Conservation (phyloP, 331 rosid genomes). For the Arachis monticola region DNA sequence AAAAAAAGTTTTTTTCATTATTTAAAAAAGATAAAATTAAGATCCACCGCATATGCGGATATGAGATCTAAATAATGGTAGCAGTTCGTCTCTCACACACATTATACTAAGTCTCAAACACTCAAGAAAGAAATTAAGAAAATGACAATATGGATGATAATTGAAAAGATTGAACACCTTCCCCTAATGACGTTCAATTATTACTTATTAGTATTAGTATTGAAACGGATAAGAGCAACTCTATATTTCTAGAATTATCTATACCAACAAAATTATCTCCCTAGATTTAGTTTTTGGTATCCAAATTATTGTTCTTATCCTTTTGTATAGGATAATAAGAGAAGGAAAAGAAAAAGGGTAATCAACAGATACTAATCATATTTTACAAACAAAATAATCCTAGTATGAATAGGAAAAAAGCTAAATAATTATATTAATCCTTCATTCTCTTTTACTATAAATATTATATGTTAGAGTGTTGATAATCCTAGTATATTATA, state of each 20-base stretch:
- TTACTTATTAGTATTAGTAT: not conserved
- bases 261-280: too few species aligned
- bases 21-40: not conserved
- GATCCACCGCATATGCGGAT: not conserved
- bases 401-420: too few species aligned
- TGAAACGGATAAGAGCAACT: not conserved
- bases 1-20: not conserved
- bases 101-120: not conserved
- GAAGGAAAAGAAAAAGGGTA: not conserved
- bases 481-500: too few species aligned
- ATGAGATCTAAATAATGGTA: not conserved
- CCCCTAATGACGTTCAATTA: conserved; percentile 3
- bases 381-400: too few species aligned
- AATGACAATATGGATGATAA: not conserved
- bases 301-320: not conserved
- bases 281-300: not conserved
- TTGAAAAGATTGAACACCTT: not conserved
- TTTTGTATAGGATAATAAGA: not conserved
- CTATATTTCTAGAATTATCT: not conserved
- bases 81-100: not conserved
- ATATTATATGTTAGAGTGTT: too few species aligned
- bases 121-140: not conserved
- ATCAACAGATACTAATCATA: not conserved
- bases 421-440: too few species aligned
- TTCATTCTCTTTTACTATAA: too few species aligned